Conservation (phyloP, 163 green algal genomes). For the Botryococcus braunii region DNA sequence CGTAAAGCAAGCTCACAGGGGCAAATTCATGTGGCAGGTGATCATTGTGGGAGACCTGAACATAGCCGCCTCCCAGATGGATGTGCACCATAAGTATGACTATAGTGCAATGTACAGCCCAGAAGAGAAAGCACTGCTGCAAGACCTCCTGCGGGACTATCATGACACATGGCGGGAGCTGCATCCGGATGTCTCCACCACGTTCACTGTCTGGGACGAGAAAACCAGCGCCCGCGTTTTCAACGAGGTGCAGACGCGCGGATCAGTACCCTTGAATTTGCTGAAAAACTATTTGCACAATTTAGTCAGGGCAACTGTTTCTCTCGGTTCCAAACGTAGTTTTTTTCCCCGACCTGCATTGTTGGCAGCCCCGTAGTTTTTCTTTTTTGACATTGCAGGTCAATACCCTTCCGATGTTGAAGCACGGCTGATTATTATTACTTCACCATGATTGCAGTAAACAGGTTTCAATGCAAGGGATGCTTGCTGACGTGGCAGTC, state of each 20-base stretch:
- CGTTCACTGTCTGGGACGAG: constrained; percentile 69
- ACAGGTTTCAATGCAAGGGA: too few relatives aligned
- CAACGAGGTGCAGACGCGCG: constrained; percentile 48
- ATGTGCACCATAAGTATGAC: constrained; percentile 44
- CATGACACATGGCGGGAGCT: constrained; percentile 51
- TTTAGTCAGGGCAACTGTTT: too few relatives aligned
- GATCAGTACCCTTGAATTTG: too few relatives aligned
- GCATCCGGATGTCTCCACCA: constrained; percentile 32
- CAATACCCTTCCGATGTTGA: too few relatives aligned
- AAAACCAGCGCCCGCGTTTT: constrained; percentile 53
- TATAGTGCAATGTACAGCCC: constrained; percentile 30
- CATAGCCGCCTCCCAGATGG: constrained; percentile 34
- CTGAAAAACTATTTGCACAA: too few relatives aligned
- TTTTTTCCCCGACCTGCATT: too few relatives aligned
- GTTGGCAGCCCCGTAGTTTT: too few relatives aligned
- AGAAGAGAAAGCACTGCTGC: constrained; percentile 29
- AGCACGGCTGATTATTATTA: too few relatives aligned
- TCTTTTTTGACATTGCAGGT: too few relatives aligned
- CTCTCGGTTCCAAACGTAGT: too few relatives aligned
- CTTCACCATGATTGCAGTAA: too few relatives aligned
- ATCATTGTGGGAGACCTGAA: constrained; percentile 77
- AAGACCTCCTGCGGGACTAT: constrained; percentile 13
- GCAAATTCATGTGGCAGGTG: constrained; percentile 33
- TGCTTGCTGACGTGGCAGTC: too few relatives aligned
- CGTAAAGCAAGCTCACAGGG: background rate